A percentile compares a stretch with the other conserved stretches of the same genome.
These are phyloP conservation scores for Ascoidea asiatica DNA, from an alignment of 805 yeast species.

Conservation along the genomic window DNA sequence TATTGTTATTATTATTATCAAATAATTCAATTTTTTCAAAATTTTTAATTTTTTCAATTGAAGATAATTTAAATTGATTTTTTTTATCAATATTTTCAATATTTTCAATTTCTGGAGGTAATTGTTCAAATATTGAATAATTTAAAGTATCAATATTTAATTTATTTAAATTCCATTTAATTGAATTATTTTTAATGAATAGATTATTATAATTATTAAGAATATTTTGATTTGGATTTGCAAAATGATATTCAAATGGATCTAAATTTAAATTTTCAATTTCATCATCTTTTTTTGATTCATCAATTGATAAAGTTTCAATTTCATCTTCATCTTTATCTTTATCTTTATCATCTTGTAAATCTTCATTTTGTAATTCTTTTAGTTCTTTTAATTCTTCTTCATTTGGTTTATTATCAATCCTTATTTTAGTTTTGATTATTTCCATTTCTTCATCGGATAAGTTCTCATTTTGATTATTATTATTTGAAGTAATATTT, in stretches of 20 bases:
- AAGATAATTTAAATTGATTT: constrained; percentile 3
- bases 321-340: constrained; percentile 23
- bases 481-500: no score
- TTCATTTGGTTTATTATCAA: constrained; percentile 7
- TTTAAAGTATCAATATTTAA: constrained; percentile 12
- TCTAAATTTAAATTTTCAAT: constrained; percentile 22
- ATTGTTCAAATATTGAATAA: constrained; percentile 22
- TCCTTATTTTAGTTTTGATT: constrained; percentile 1
- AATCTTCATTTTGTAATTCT: constrained; percentile 21
- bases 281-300: neutral
- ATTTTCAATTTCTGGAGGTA: constrained; percentile 16
- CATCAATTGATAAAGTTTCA: constrained; percentile 22
- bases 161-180: constrained; percentile 19
- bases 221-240: constrained; percentile 19
- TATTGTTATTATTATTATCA: neutral
- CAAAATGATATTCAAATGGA: constrained; percentile 71
- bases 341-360: constrained; percentile 16
- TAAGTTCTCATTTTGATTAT: no score
- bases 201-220: constrained; percentile 3
- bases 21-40: constrained; percentile 6
- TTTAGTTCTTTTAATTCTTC: constrained; percentile 11
- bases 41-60: constrained; percentile 6
- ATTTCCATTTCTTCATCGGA: no score
- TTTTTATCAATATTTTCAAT: constrained; percentile 2
- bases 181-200: constrained; percentile 11